phyloP scores from a whole-genome alignment of 352 stramenopile species.

The Pythium angustatum region DNA sequence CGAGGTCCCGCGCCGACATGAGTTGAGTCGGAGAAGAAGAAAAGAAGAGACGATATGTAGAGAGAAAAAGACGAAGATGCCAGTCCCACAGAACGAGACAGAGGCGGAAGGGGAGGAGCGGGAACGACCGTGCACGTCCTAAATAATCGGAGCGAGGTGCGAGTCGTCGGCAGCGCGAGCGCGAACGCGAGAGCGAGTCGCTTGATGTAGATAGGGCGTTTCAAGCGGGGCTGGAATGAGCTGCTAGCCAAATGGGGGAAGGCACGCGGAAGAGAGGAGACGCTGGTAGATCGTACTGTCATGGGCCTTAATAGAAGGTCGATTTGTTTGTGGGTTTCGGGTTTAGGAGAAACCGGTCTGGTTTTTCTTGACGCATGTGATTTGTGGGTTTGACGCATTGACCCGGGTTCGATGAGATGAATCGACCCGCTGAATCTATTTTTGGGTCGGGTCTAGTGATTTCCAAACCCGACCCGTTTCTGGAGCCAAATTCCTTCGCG shows the following conservation, averaged over 20 bases:
- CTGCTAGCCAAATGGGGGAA: neutral
- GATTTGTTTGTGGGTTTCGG: neutral
- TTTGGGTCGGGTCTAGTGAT: too few species aligned
- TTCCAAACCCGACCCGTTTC: too few species aligned
- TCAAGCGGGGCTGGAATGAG: neutral
- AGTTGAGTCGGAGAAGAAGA: neutral
- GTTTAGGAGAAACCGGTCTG: neutral
- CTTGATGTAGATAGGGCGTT: neutral
- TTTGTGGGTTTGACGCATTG: neutral
- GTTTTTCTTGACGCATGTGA: neutral
- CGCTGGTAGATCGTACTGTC: neutral
- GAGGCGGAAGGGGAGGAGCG: neutral
- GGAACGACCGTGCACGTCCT: neutral
- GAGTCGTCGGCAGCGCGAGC: neutral
- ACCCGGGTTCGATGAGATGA: neutral
- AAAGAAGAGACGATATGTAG: neutral
- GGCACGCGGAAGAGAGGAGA: neutral
- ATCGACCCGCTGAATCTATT: neutral
- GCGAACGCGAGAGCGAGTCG: neutral
- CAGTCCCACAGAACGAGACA: neutral
- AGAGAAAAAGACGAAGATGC: neutral
- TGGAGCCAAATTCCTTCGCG: neutral
- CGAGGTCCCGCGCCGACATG: constrained; percentile 33
- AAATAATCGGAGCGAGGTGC: neutral
- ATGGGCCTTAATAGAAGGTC: neutral